Evolutionary conservation across 352 stramenopile species (phyloP), one percentile per base, ranked within the genome.

Genomic region (Globisporangium nunn): DNA sequence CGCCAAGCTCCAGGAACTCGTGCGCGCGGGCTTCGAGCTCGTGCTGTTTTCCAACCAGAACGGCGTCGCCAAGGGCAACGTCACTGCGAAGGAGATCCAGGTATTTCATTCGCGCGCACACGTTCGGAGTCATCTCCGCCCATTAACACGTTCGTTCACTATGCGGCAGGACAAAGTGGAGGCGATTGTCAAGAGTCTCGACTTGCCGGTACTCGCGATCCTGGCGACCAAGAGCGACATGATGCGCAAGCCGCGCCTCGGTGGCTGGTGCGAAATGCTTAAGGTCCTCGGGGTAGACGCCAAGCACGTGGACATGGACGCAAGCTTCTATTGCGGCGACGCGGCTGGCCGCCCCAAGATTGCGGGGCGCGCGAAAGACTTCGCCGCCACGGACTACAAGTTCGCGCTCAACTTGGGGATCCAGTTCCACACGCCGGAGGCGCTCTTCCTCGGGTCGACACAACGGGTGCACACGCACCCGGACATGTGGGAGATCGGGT

Each of bases 21-120:
- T 61, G 14, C 52, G 55, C 7, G 63, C 81, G 7, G 78, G 76
- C 0, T 92, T 75, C 56, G 64, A 66, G 40, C 61, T 95, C 14
- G 70, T 80, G 5, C 75, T 95, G 35, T 78, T 93, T 48, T 95
- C 85, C 23, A 95, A 95, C 68, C 85, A 95, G 57, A 91, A 91
- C 41, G 85, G 85, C 10, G 68, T 95, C 28, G 78, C 77, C 40
- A 91, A 88, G 63, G 83, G 85, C 46, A 88, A 91, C 30, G 75
- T 81, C 6, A 75, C 62, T 1, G 74, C 61, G 2, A 55, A 52
- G 0, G 75, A 90, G 52, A 68, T 95, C 18, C 71, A 91, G 74
- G 80, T 90, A 31, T 8, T 37, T 37, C 33, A 5, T 37, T 37
- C 5, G 33, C 33, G 5, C 33, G 33, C 35, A 10, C 35, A 14